Evolutionary conservation across 2,329 filamentous ascomycete species (phyloP).

Genomic region (Diaporthe citri): DNA sequence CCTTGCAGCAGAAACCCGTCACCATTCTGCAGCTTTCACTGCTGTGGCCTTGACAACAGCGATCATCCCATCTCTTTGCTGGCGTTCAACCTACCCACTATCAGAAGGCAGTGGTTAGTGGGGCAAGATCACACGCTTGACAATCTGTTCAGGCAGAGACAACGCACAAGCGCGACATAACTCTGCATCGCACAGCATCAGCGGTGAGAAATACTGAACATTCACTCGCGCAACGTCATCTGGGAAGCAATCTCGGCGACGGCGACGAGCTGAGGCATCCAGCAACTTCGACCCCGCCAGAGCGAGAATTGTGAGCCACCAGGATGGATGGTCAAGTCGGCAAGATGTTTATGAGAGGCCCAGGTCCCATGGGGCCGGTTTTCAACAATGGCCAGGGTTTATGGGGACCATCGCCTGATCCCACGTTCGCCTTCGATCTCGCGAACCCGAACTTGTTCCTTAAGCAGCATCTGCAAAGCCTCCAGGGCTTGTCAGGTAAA

Average conservation of each 20-base stretch:
- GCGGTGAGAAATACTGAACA: slow-evolving; percentile 24
- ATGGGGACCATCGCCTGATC: neutral
- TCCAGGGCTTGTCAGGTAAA: neutral
- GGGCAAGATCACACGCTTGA: neutral
- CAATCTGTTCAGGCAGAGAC: neutral
- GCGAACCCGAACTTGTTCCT: neutral
- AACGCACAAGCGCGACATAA: neutral
- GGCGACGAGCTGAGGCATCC: neutral
- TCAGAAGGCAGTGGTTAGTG: neutral
- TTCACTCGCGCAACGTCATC: slow-evolving; percentile 21
- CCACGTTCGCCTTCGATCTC: neutral
- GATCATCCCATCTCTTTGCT: neutral
- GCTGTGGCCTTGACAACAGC: neutral
- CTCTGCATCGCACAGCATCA: slow-evolving; percentile 5
- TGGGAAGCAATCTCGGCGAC: neutral
- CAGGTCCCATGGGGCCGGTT: neutral
- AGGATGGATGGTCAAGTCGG: neutral
- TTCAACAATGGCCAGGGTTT: neutral
- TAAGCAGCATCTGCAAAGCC: neutral
- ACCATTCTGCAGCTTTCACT: neutral
- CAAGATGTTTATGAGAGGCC: slow-evolving; percentile 9
- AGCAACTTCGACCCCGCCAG: no score
- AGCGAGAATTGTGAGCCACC: neutral
- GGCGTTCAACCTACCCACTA: neutral
- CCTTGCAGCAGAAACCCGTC: neutral